phyloP scores from a whole-genome alignment of 2,329 filamentous ascomycete species.

The Alternaria hordeiaustralica region DNA sequence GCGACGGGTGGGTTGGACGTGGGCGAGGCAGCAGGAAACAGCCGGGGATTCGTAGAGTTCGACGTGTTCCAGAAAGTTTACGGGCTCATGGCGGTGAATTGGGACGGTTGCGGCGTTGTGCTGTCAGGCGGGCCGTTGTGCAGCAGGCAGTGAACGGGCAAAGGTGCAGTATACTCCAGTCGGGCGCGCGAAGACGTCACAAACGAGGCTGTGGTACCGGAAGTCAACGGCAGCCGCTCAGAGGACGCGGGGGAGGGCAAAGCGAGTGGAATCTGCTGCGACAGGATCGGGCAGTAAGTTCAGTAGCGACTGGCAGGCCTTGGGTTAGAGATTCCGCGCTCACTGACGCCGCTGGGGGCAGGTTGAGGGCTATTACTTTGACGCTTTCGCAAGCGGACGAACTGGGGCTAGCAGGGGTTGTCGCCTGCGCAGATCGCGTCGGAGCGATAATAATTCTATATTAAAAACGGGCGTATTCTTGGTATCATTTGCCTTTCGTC shows the following conservation, averaged over 20 bases:
- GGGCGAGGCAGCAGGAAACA: neutral
- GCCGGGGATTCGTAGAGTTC: neutral
- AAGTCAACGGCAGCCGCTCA: conserved; percentile 14
- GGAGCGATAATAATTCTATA: conserved; percentile 32
- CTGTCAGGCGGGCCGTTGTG: conserved; percentile 24
- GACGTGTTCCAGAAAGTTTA: conserved; percentile 14
- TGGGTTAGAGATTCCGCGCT: conserved; percentile 18
- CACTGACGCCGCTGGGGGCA: conserved; percentile 20
- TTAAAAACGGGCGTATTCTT: conserved; percentile 21
- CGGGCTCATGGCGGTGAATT: conserved; percentile 26
- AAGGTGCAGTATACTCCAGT: neutral
- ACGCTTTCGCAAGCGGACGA: conserved; percentile 25
- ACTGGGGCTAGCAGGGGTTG: conserved; percentile 34
- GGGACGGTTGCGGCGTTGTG: conserved; percentile 22
- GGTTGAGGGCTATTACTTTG: conserved; percentile 16
- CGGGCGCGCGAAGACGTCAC: conserved; percentile 30
- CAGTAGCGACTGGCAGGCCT: conserved; percentile 27
- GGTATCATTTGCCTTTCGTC: conserved; percentile 13
- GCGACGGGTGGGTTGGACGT: conserved; percentile 15
- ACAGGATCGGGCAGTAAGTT: conserved; percentile 3
- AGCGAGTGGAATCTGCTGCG: conserved; percentile 11
- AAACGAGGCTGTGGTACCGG: conserved; percentile 19
- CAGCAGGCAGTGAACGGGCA: conserved; percentile 7
- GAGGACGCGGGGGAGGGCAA: conserved; percentile 4
- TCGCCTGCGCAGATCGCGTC: conserved; percentile 20